Conservation (phyloP, 1,139 yeast genomes). For the Eremothecium sinecaudum region DNA sequence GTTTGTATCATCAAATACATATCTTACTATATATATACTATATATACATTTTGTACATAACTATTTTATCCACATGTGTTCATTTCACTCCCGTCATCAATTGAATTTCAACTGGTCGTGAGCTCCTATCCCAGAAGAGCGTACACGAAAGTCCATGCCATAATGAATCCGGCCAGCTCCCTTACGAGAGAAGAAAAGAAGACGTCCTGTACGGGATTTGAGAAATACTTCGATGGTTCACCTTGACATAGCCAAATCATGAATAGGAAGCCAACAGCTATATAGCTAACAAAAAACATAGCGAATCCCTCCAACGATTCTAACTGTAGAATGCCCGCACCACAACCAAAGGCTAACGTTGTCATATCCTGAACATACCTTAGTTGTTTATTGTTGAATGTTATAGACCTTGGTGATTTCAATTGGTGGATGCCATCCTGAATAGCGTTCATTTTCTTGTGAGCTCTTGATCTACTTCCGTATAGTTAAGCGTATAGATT, state of each 20-base stretch:
- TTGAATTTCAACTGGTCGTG: not conserved
- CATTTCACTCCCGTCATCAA: not conserved
- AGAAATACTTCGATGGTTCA: constrained; percentile 41
- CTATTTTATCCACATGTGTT: not conserved
- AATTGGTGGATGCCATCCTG: too few relatives aligned
- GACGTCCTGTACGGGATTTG: constrained; percentile 46
- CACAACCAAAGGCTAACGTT: constrained; percentile 56
- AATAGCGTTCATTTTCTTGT: too few relatives aligned
- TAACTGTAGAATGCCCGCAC: constrained; percentile 62
- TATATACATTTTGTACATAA: constrained; percentile 5
- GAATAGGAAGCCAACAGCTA: constrained; percentile 35
- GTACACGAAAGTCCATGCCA: constrained; percentile 79
- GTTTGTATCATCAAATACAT: not conserved
- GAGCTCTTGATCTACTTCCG: too few relatives aligned
- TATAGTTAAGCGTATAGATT: too few relatives aligned
- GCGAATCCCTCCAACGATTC: constrained; percentile 56
- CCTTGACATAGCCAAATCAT: constrained; percentile 22
- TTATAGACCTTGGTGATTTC: constrained; percentile 18
- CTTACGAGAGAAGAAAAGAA: constrained; percentile 47
- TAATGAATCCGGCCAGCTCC: constrained; percentile 59
- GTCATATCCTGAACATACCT: constrained; percentile 55
- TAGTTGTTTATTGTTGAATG: constrained; percentile 32
- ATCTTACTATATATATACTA: not conserved
- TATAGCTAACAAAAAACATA: constrained; percentile 46
- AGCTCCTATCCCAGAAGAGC: constrained; percentile 46